These are phyloP conservation scores for Phaffia australis DNA, from an alignment of 768 basidiomycete genomes.

Conservation along the genomic window DNA sequence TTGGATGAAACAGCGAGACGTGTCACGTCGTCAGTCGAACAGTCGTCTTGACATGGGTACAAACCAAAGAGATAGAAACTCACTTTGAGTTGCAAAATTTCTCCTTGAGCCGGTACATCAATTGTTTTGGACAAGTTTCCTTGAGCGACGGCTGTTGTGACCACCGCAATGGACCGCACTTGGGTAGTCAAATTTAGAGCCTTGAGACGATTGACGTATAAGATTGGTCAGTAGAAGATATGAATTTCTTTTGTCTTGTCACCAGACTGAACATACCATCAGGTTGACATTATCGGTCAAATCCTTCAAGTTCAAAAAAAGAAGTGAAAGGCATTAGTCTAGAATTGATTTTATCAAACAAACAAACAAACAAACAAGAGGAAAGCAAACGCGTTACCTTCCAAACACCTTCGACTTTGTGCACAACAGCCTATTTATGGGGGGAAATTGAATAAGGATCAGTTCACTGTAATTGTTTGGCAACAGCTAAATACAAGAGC, in stretches of 20 bases:
- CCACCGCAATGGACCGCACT: slow-evolving; percentile 13
- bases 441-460: neutral
- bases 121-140: slow-evolving; percentile 80
- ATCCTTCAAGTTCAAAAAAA: neutral
- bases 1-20: neutral
- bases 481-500: neutral
- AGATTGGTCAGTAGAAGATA: too few species aligned
- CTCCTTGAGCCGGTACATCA: slow-evolving; percentile 84
- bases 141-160: slow-evolving; percentile 57
- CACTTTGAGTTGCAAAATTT: slow-evolving; percentile 68
- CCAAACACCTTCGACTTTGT: slow-evolving; percentile 19
- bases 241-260: too few species aligned
- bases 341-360: too few species aligned
- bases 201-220: too few species aligned
- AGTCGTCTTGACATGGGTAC: neutral
- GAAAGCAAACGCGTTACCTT: neutral
- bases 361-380: too few species aligned
- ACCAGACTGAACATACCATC: slow-evolving; percentile 9
- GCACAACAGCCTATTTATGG: slow-evolving; percentile 4
- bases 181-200: slow-evolving; percentile 12
- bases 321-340: too few species aligned
- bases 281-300: slow-evolving; percentile 17
- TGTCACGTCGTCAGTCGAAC: neutral
- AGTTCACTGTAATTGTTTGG: neutral
- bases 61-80: neutral